These are phyloP conservation scores for Cinnamomum chago DNA, from an alignment of 164 flowering plant genomes.

Conservation along the genomic window DNA sequence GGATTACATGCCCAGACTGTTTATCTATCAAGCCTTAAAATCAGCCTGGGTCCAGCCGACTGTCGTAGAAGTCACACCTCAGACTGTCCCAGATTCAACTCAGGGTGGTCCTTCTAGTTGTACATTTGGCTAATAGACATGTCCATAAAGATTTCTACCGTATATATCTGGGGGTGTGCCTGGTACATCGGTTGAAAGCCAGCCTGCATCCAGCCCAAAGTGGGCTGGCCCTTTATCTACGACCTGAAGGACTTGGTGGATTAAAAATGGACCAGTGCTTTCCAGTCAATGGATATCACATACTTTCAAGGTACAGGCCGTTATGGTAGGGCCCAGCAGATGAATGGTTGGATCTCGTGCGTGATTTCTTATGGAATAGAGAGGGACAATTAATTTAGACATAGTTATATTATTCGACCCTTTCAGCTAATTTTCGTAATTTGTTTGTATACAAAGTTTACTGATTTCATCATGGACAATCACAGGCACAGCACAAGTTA, in stretches of 20 bases:
- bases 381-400: not conserved
- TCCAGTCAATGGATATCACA: not conserved
- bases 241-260: not conserved
- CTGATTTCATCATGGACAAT: slow-evolving; percentile 2
- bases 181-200: no score
- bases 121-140: no score
- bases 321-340: not conserved
- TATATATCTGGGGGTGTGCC: no score
- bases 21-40: no score
- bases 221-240: no score
- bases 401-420: not conserved
- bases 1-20: no score
- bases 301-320: not conserved
- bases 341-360: not conserved
- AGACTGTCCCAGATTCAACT: no score
- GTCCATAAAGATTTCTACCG: no score
- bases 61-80: no score
- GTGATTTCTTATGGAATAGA: not conserved
- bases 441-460: not conserved
- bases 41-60: no score
- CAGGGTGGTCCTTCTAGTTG: no score
- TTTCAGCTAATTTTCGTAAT: not conserved
- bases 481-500: slow-evolving; percentile 65
- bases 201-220: no score
- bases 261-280: not conserved